These are phyloP conservation scores for Amanita rubescens DNA, from an alignment of 768 basidiomycete species.

Conservation along the genomic window DNA sequence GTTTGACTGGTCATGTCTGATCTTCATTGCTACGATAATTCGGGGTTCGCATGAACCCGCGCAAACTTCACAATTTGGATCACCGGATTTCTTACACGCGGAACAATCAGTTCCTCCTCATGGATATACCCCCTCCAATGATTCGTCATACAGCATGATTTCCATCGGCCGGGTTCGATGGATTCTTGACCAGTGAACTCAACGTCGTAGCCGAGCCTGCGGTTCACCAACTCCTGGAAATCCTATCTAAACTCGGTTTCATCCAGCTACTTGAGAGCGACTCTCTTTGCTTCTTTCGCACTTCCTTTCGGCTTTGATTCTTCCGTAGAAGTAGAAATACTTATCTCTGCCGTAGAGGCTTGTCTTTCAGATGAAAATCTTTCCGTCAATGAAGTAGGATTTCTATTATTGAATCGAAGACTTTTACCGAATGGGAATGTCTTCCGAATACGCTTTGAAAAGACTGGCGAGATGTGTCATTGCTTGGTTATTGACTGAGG, in stretches of 20 bases:
- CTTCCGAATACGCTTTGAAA: constrained; percentile 62
- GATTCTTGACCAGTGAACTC: constrained; percentile 52
- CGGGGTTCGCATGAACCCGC: constrained; percentile 32
- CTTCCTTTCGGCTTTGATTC: constrained; percentile 67
- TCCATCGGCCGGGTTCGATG: constrained; percentile 48
- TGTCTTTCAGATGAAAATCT: constrained; percentile 66
- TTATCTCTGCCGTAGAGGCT: constrained; percentile 65
- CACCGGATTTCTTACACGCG: constrained; percentile 42
- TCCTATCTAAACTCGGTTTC: constrained; percentile 57
- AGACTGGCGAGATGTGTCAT: constrained; percentile 53
- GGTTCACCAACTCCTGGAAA: constrained; percentile 46
- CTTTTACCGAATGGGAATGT: constrained; percentile 71
- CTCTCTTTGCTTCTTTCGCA: constrained; percentile 51
- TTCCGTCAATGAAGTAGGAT: constrained; percentile 65
- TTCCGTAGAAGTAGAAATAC: constrained; percentile 62
- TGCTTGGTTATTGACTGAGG: constrained; percentile 71
- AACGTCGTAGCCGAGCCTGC: constrained; percentile 46
- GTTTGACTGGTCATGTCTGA: constrained; percentile 62
- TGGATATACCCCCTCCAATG: constrained; percentile 14
- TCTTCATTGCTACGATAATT: constrained; percentile 52
- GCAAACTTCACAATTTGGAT: constrained; percentile 14
- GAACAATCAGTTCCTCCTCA: constrained; percentile 21
- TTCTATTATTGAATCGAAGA: constrained; percentile 58
- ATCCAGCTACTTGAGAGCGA: constrained; percentile 40
- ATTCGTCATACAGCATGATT: constrained; percentile 50